phyloP scores from a whole-genome alignment of 2,329 filamentous ascomycete genomes.

The Beauveria medogensis region DNA sequence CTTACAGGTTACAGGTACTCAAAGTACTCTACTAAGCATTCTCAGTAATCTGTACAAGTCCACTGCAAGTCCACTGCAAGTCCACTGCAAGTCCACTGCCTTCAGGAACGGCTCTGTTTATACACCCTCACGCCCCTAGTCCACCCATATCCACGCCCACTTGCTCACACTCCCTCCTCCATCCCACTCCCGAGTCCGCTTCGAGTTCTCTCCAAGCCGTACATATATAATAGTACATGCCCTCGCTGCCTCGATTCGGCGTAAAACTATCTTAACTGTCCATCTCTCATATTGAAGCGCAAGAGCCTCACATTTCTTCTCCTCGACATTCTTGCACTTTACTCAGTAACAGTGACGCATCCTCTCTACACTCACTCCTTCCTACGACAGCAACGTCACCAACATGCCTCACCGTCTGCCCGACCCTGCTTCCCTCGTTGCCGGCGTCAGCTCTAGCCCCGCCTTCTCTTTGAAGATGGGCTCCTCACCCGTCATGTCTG shows the following conservation, averaged over 20 bases:
- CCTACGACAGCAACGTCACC: neutral
- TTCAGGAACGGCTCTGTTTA: neutral
- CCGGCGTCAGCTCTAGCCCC: constrained; percentile 1
- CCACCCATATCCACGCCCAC: neutral
- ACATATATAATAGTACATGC: constrained; percentile 6
- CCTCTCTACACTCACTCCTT: neutral
- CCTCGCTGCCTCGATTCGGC: neutral
- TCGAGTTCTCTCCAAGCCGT: neutral
- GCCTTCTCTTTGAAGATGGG: neutral
- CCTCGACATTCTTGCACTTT: neutral
- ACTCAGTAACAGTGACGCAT: neutral
- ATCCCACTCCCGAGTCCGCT: neutral
- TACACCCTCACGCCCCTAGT: neutral
- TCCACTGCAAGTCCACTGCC: neutral
- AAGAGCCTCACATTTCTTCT: no score
- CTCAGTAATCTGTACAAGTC: neutral
- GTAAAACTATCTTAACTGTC: neutral
- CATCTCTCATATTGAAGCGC: neutral
- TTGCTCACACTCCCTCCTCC: neutral
- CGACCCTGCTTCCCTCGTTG: constrained; percentile 3
- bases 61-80: neutral
- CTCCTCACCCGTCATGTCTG: constrained; percentile 1
- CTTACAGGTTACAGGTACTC: neutral
- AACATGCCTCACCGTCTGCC: constrained; percentile 10
- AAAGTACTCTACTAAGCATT: no score